Conservation (phyloP, 805 yeast genomes). For the Grigorovia transvaalensis region DNA sequence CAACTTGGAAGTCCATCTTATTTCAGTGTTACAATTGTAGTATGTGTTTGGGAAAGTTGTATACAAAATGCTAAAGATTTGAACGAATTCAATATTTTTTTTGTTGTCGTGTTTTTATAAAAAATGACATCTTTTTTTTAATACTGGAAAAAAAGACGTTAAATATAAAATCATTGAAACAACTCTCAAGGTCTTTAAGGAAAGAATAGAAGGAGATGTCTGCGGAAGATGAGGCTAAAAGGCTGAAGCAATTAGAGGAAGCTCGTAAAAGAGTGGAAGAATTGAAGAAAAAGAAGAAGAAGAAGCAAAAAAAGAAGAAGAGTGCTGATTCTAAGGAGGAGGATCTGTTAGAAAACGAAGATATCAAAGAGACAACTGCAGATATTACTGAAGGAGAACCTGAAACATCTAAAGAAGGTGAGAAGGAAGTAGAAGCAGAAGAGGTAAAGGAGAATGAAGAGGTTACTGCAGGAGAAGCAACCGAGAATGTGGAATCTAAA, state of each 20-base stretch:
- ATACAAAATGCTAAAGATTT: background rate
- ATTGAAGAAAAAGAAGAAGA: slow-evolving; percentile 48
- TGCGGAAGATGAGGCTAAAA: slow-evolving; percentile 28
- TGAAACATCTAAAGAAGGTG: background rate
- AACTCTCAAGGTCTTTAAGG: background rate
- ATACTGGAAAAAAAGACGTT: background rate
- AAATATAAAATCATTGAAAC: background rate
- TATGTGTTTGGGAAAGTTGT: background rate
- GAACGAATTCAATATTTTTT: background rate
- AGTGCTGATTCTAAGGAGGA: slow-evolving; percentile 14
- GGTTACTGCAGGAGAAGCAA: slow-evolving; percentile 7
- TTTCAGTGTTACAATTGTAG: background rate
- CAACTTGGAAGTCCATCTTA: slow-evolving; percentile 49
- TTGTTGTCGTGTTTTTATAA: background rate
- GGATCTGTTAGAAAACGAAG: slow-evolving; percentile 9
- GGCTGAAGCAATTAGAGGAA: slow-evolving; percentile 58
- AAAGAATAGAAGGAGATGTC: background rate
- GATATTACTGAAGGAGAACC: slow-evolving; percentile 4
- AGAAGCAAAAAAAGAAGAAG: slow-evolving; percentile 30
- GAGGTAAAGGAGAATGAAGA: slow-evolving; percentile 5
- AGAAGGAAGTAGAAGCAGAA: slow-evolving; percentile 1
- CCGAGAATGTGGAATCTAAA: slow-evolving; percentile 1
- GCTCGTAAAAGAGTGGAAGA: slow-evolving; percentile 68
- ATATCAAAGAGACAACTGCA: background rate
- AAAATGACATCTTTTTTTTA: background rate